Conservation (phyloP, 2,329 filamentous ascomycete genomes). For the Pseudogymnoascus sp. region DNA sequence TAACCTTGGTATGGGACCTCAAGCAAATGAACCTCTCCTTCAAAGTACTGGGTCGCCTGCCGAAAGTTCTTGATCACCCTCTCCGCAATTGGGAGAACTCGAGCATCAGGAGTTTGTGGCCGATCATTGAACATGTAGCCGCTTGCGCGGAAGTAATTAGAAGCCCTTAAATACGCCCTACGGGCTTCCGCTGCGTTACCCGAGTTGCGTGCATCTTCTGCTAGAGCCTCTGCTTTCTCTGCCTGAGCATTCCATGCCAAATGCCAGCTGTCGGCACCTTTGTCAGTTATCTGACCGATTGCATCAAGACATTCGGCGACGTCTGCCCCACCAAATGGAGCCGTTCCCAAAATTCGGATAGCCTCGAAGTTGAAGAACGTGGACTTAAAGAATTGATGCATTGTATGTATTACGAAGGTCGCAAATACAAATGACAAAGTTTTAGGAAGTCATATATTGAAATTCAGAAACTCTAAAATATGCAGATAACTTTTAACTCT, state of each 20-base stretch:
- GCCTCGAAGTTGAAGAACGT: constrained; percentile 39
- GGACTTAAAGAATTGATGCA: constrained; percentile 17
- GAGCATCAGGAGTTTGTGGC: constrained; percentile 21
- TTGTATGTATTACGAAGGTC: background rate
- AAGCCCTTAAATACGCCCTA: constrained; percentile 34
- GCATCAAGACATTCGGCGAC: constrained; percentile 36
- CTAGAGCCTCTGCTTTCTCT: constrained; percentile 30
- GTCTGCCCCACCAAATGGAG: constrained; percentile 33
- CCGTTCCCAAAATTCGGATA: constrained; percentile 34
- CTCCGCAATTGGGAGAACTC: constrained; percentile 26
- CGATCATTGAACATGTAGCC: constrained; percentile 28
- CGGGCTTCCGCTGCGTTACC: constrained; percentile 30
- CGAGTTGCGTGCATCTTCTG: constrained; percentile 26
- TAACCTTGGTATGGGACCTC: constrained; percentile 34
- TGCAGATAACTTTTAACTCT: background rate
- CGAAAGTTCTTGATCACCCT: constrained; percentile 23
- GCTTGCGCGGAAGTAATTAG: constrained; percentile 35
- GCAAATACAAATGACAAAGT: background rate
- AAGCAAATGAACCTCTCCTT: constrained; percentile 25
- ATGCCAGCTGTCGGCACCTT: constrained; percentile 36
- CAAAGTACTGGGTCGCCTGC: constrained; percentile 26
- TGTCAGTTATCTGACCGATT: constrained; percentile 31
- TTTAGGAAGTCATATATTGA: background rate
- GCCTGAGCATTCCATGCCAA: constrained; percentile 29
- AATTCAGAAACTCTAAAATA: background rate